These are phyloP conservation scores for Tritrichomonas musculus DNA, from an alignment of 208 protist species.

Conservation along the genomic window DNA sequence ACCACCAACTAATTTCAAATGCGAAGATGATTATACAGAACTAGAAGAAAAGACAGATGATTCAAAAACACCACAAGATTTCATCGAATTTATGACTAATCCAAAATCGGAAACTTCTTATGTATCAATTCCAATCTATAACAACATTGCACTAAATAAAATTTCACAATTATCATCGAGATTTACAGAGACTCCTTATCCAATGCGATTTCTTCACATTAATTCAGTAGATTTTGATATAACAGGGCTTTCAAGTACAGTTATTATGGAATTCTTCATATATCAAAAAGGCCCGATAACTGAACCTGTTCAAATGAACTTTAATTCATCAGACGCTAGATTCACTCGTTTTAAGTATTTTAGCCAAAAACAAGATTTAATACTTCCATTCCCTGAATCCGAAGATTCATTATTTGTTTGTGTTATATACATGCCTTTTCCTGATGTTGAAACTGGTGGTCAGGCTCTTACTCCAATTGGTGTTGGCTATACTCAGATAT, in stretches of 20 bases:
- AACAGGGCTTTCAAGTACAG: background rate
- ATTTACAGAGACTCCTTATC: background rate
- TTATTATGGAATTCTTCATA: background rate
- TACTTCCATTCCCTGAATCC: background rate
- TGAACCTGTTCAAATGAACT: background rate
- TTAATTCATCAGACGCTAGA: background rate
- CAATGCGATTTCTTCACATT: background rate
- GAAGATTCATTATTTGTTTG: too few relatives aligned
- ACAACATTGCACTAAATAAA: background rate
- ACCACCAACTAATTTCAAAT: too few relatives aligned
- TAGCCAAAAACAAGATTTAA: background rate
- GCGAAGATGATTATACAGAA: too few relatives aligned
- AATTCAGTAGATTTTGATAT: background rate
- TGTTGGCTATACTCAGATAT: too few relatives aligned
- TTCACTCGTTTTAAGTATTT: background rate
- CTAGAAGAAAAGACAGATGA: too few relatives aligned
- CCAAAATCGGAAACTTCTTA: background rate
- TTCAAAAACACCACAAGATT: too few relatives aligned
- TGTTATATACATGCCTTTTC: too few relatives aligned
- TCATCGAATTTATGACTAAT: too few relatives aligned
- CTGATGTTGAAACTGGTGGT: too few relatives aligned
- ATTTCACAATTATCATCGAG: background rate
- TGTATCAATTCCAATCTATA: background rate
- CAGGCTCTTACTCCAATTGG: too few relatives aligned
- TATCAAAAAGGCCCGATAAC: background rate